phyloP scores from a whole-genome alignment of 768 basidiomycete genomes.

The Postia placenta region DNA sequence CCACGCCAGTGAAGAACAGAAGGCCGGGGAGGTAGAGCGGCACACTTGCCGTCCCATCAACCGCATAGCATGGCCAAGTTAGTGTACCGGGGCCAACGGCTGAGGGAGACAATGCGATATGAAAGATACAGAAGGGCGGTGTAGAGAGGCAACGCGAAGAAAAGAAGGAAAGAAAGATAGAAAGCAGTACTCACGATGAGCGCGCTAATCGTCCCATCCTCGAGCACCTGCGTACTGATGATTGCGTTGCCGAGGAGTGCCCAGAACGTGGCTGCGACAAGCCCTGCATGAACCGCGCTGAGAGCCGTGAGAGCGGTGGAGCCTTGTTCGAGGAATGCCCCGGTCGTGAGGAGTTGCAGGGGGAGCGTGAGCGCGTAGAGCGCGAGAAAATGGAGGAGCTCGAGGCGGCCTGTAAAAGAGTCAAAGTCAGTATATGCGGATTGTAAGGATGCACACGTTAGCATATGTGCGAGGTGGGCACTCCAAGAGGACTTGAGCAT shows the following conservation, averaged over 20 bases:
- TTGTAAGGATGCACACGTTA: too few relatives aligned
- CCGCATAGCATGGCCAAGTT: too few relatives aligned
- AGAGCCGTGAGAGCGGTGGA: conserved; percentile 61
- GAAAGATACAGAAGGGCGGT: not conserved
- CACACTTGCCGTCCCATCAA: too few relatives aligned
- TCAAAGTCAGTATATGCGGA: not conserved
- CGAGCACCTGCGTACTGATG: conserved; percentile 85
- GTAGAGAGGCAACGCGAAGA: conserved; percentile 4
- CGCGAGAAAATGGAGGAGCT: conserved; percentile 60
- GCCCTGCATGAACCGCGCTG: conserved; percentile 74
- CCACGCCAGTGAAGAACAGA: too few relatives aligned
- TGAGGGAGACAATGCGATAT: not conserved
- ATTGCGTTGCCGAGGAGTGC: conserved; percentile 67
- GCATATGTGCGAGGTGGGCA: not conserved
- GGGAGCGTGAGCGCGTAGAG: conserved; percentile 69
- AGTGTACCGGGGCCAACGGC: not conserved
- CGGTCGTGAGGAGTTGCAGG: conserved; percentile 77
- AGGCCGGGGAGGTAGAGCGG: too few relatives aligned
- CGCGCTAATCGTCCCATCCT: conserved; percentile 78
- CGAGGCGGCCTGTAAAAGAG: conserved; percentile 53
- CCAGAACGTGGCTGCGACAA: conserved; percentile 79
- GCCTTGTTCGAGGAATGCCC: conserved; percentile 75
- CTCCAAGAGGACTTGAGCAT: not conserved
- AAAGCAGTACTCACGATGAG: conserved; percentile 58
- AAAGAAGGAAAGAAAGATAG: conserved; percentile 5